These are phyloP conservation scores for Phytopythium sindhum DNA, from an alignment of 352 stramenopile genomes.

Conservation along the genomic window DNA sequence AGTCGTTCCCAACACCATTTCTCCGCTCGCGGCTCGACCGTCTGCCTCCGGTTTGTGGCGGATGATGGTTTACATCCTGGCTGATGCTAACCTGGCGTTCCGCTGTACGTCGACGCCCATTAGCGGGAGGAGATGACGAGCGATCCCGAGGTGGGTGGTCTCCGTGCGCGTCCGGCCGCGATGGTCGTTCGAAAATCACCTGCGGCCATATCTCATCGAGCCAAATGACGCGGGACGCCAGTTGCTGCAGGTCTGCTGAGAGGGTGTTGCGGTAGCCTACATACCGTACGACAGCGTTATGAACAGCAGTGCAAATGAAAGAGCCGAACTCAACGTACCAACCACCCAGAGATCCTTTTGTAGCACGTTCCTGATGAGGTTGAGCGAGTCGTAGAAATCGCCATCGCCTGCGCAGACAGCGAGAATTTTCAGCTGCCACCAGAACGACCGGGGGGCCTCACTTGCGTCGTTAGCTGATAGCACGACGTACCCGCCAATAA, in stretches of 20 bases:
- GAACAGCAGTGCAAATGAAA: background rate
- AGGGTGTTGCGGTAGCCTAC: constrained; percentile 68
- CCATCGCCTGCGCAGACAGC: constrained; percentile 51
- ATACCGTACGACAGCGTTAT: background rate
- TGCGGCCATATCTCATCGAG: constrained; percentile 61
- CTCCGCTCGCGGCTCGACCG: background rate
- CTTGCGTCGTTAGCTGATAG: background rate
- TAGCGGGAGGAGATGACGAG: background rate
- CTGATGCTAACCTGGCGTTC: background rate
- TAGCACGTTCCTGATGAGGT: constrained; percentile 73
- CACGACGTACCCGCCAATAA: constrained; percentile 59
- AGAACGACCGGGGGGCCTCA: background rate
- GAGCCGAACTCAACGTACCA: constrained; percentile 34
- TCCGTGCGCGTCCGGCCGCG: constrained; percentile 12
- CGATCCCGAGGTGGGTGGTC: constrained; percentile 3
- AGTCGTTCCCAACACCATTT: background rate
- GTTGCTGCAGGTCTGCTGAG: constrained; percentile 74
- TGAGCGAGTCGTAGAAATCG: constrained; percentile 86
- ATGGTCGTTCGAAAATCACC: constrained; percentile 21
- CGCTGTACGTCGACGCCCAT: background rate
- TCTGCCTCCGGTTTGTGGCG: background rate
- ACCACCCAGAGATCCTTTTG: constrained; percentile 86
- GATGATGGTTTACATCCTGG: background rate
- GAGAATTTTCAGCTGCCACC: background rate
- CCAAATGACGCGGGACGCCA: constrained; percentile 75